Base-by-base conservation (phyloP, 2,329 filamentous ascomycete species). In the Dryadomyces quercivorus region DNA sequence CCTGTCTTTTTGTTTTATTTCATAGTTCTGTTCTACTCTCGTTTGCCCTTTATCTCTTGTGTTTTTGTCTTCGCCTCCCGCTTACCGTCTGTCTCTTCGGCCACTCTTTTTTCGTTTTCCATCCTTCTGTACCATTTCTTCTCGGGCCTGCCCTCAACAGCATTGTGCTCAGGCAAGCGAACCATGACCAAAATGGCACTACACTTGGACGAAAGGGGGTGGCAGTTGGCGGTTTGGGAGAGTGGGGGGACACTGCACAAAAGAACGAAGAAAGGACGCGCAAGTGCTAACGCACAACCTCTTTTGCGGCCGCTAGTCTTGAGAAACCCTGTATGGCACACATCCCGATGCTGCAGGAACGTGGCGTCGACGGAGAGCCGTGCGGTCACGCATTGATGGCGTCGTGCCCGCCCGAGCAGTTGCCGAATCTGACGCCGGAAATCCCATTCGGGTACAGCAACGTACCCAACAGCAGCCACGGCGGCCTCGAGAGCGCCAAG, bases 381-480 rank as follows among this genome's bases (percentile, higher is more conserved):
- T 92, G 87, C 60, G 93, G 92, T 44, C 93, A 98, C 68, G 91
- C 88, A 5, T 75, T 97, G 61, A 97, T 97, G 92, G 87, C 88
- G 16, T 87, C 86, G 16, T 95, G 88, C 65, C 91, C 92, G 49
- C 88, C 91, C 5, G 80, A 83, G 59, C 74, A 77, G 3, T 76
- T 77, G 56, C 63, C 71, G 52, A 73, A 78, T 54, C 64, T 77
- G 56, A 72, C 70, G 52, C 61, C 69, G 45, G 72, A 78, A 12
- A 71, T 76, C 31, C 77, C 77, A 0, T 82, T 82, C 63, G 78
- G 77, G 26, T 69, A 70, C 53, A 63, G 63, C 51, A 69, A 74
- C 58, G 65, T 66, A 57, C 70, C 51, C 49, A 44, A 50, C 31
- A 48, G 46, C 46, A 31, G 44, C 18, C 36, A 49, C 46, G 46